Base-by-base conservation (phyloP, 768 basidiomycete species). In the Pleurotus citrinopileatus region DNA sequence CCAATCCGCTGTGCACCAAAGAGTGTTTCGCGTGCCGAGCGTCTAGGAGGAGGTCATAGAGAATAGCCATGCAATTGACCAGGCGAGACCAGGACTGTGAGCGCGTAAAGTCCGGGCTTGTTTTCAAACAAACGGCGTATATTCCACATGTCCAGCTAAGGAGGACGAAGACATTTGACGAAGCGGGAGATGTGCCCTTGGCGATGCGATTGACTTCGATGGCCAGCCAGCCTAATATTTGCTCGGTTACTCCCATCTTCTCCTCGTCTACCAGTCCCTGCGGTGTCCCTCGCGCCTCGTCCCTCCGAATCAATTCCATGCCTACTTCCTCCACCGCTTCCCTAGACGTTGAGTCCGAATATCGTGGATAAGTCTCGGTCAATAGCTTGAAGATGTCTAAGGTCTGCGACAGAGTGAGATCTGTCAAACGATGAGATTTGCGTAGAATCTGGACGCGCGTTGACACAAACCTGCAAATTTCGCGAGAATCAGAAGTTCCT, bases 301-400 rank as follows among this genome's bases (percentile, higher is more conserved):
- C 89, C 32, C 80, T 80, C 22, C 72, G 71, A 17, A 91, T 79
- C 52, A 94, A 61, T 43, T 82, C 80, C 64, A 82, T 77, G 0
- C 81, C 83, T 26, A 92, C 77, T 1, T 70, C 70, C 61, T 91
- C 84, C 0, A 90, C 87, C 2, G 88, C 89, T 53, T 82, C 77
- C 56, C 86, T 76, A 1, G 92, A 94, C 44, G 74, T 63, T 2
- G 76, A 66, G 65, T 95, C 93, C 40, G 82, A 72, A 73, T 94
- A 94, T 60, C 87, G 82, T 13, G 89, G 83, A 67, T 91, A 89
- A 0, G 89, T 93, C 48, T 82, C 70, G 1, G 86, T 87, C 45
- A 94, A 69, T 3, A 94, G 72, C 55, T 77, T 76, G 67, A 94
- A 87, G 22, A 94, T 61, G 63, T 91, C 91, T 68, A 86, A 60